Conservation (phyloP, 2,329 filamentous ascomycete genomes). For the Pseudogymnoascus sp. region DNA sequence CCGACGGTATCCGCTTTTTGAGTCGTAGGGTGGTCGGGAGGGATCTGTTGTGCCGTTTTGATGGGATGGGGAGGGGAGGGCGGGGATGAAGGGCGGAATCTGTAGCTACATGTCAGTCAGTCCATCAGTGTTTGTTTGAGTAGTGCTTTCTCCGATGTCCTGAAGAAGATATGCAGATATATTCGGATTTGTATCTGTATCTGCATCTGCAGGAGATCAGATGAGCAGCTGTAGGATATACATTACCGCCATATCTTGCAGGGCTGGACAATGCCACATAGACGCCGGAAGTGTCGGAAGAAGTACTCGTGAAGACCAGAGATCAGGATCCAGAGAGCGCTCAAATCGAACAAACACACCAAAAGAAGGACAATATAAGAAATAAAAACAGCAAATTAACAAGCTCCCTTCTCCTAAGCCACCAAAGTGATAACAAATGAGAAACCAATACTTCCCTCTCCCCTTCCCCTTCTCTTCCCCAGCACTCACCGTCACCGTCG, state of each 20-base stretch:
- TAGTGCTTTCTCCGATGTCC: not conserved
- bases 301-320: not conserved
- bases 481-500: not conserved
- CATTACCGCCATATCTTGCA: not conserved
- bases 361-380: not conserved
- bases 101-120: not conserved
- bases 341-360: not conserved
- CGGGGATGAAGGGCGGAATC: not conserved
- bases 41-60: not conserved
- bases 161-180: not conserved
- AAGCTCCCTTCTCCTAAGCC: not conserved
- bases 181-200: not conserved
- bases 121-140: not conserved
- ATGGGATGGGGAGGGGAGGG: not conserved
- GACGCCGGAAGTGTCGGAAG: not conserved
- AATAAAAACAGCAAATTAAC: not conserved
- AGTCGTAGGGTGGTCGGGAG: not conserved
- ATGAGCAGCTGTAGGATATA: not conserved
- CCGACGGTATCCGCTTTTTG: constrained; percentile 3
- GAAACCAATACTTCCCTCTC: not conserved
- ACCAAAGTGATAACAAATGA: not conserved
- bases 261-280: not conserved
- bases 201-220: not conserved
- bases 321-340: not conserved
- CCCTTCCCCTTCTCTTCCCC: not conserved